Evolutionary conservation across 768 basidiomycete species (phyloP).

Genomic region (Lactarius tabidus): DNA sequence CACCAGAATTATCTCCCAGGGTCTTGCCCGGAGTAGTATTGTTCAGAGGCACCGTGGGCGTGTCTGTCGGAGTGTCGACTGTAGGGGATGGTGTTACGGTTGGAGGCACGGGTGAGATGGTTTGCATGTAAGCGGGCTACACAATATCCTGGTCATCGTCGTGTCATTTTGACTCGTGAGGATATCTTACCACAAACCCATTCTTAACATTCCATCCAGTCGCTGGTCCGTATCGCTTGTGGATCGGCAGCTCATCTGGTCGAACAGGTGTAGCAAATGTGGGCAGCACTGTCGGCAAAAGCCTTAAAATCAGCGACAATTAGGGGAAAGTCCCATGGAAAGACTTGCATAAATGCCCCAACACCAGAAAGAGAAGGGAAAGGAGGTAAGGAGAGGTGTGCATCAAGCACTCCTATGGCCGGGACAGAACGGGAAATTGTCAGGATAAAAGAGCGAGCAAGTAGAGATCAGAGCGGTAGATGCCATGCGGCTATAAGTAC

Average conservation of each 20-base stretch:
- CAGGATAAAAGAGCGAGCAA: neutral
- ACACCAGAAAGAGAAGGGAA: neutral
- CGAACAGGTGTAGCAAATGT: neutral
- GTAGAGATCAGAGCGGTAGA: neutral
- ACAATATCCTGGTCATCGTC: neutral
- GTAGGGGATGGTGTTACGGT: neutral
- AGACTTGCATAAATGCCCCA: conserved; percentile 8
- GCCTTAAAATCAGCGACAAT: neutral
- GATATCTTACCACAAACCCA: neutral
- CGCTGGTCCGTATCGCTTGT: neutral
- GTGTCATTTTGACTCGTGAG: neutral
- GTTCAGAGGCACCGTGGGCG: neutral
- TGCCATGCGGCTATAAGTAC: conserved; percentile 10
- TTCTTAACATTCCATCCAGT: neutral
- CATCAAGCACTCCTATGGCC: conserved; percentile 1
- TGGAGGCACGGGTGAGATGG: neutral
- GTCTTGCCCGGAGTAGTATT: neutral
- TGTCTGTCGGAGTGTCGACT: neutral
- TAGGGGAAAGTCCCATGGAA: neutral
- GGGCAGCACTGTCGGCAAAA: neutral
- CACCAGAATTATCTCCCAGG: neutral
- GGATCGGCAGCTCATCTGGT: neutral
- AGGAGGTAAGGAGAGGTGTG: neutral
- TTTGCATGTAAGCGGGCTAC: neutral
- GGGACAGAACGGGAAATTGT: neutral